These are phyloP conservation scores for Saccharum hybrid DNA, from an alignment of 202 grass and related monocot genomes.

Conservation along the genomic window DNA sequence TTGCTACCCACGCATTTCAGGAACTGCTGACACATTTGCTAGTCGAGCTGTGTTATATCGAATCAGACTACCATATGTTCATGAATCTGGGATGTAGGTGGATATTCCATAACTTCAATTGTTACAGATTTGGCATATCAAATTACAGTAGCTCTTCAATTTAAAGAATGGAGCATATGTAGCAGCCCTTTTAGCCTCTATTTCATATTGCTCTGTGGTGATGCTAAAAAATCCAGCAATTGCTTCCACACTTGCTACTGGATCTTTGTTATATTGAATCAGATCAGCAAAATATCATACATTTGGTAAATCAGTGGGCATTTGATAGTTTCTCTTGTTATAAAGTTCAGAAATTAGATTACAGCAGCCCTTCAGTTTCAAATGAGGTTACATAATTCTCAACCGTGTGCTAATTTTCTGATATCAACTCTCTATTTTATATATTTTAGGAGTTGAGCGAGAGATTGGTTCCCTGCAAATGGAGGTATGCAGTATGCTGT, in stretches of 20 bases:
- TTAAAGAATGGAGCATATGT: conserved; percentile 4
- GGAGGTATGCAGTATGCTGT: conserved; percentile 59
- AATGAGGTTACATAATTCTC: not conserved
- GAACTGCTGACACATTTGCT: not conserved
- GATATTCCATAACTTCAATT: not conserved
- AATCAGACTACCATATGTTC: conserved; percentile 1
- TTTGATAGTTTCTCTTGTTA: not conserved
- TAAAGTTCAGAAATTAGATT: conserved; percentile 26
- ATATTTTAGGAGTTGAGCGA: conserved; percentile 76
- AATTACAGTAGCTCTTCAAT: not conserved
- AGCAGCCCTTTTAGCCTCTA: not conserved
- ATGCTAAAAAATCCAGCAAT: not conserved
- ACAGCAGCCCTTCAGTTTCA: not conserved
- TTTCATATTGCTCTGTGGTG: not conserved
- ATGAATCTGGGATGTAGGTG: not conserved
- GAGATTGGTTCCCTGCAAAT: conserved; percentile 94
- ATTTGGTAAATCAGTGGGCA: not conserved
- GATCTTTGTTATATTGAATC: not conserved
- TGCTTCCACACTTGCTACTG: not conserved
- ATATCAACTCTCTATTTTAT: conserved; percentile 16
- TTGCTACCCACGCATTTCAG: not conserved
- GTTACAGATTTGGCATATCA: not conserved
- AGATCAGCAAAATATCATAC: conserved; percentile 11
- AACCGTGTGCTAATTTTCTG: conserved; percentile 40
- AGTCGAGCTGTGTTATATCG: not conserved